A percentile compares a stretch with the other conserved stretches of the same genome.
These are phyloP conservation scores for Hibiscus trionum DNA, from an alignment of 345 rosid species.

Conservation along the genomic window DNA sequence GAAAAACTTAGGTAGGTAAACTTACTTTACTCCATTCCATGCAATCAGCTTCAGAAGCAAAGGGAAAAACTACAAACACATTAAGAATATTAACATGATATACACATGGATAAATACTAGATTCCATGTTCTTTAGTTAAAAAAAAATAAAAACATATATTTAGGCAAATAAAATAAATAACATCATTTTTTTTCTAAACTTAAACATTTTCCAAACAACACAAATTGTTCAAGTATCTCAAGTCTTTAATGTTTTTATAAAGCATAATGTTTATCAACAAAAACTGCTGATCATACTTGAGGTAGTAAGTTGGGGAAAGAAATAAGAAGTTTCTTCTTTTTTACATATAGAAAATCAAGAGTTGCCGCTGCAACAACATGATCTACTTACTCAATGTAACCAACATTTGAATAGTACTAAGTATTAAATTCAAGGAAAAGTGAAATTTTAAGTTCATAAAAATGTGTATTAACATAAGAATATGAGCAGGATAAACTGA, in stretches of 20 bases:
- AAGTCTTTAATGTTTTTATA: constrained; percentile 14
- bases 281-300: constrained; percentile 50
- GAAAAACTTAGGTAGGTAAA: not conserved
- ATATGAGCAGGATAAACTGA: not conserved
- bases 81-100: not conserved
- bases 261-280: not conserved
- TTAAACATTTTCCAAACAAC: not conserved
- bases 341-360: constrained; percentile 69
- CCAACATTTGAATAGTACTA: constrained; percentile 26
- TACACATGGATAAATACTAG: not conserved
- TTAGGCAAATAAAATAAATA: no score
- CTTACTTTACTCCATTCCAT: constrained; percentile 93
- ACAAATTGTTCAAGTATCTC: not conserved
- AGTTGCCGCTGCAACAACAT: constrained; percentile 80
- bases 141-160: not conserved
- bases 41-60: constrained; percentile 84
- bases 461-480: constrained; percentile 5
- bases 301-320: constrained; percentile 70
- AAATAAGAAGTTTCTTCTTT: constrained; percentile 51
- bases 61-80: constrained; percentile 71
- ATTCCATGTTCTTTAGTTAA: not conserved
- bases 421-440: not conserved
- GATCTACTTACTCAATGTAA: constrained; percentile 89
- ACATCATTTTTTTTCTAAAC: not conserved
- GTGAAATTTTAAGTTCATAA: not conserved